Percentiles rank a stretch among this genome's conserved stretches.
These are phyloP conservation scores for Coniochaeta sp. DNA, from an alignment of 2,329 filamentous ascomycete genomes.

Conservation along the genomic window DNA sequence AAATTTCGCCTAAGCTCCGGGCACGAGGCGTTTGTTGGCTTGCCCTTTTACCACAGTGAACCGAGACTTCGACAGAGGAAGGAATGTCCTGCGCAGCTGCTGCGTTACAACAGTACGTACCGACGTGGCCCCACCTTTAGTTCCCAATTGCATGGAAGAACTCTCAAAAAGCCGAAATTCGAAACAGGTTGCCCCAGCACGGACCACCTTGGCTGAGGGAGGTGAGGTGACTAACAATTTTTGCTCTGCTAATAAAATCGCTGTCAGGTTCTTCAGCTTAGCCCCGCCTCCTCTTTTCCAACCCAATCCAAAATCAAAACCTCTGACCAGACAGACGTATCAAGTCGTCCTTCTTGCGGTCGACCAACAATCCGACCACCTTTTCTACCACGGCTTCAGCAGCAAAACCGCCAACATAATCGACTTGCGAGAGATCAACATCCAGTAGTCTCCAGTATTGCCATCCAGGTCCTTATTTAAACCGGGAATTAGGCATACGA, in stretches of 20 bases:
- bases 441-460: slow-evolving; percentile 3
- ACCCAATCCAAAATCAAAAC: not conserved
- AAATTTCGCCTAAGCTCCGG: no score
- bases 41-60: no score
- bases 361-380: not conserved
- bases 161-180: no score
- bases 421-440: not conserved
- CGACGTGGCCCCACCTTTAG: not conserved
- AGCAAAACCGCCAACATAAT: not conserved
- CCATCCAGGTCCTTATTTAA: not conserved
- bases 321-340: not conserved
- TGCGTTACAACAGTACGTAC: no score
- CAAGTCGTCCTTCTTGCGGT: not conserved
- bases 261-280: not conserved
- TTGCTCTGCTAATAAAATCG: not conserved
- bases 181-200: not conserved
- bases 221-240: not conserved
- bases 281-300: not conserved
- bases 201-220: not conserved
- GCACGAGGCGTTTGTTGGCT: no score
- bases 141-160: not conserved
- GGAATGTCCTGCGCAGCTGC: no score
- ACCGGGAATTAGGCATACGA: not conserved
- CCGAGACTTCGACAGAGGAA: no score
- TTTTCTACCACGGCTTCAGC: not conserved